Evolutionary conservation across 177 flowering plant species (phyloP).

Genomic region (Vitis hybrid): DNA sequence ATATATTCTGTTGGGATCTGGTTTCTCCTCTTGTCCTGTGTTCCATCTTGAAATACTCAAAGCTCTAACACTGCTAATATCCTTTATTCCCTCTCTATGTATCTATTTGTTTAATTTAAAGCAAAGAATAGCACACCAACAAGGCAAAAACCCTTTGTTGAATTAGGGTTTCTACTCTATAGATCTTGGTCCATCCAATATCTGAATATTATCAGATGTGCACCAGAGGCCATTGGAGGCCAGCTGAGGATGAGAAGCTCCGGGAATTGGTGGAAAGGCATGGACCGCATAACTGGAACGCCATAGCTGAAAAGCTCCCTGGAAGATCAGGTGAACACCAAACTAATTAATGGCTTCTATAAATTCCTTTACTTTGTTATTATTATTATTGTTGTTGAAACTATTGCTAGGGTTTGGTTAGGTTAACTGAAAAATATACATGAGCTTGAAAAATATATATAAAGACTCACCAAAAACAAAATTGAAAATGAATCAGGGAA

Average conservation of each 20-base stretch:
- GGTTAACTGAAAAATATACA: background rate
- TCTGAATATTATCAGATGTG: constrained; percentile 30
- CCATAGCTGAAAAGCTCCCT: constrained; percentile 46
- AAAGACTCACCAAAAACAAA: too few relatives aligned
- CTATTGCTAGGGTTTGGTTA: constrained; percentile 7
- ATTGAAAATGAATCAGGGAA: constrained; percentile 27
- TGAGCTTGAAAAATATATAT: background rate
- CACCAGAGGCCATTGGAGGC: constrained; percentile 67
- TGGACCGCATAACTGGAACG: constrained; percentile 58
- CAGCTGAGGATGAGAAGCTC: constrained; percentile 48
- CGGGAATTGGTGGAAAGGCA: constrained; percentile 37
- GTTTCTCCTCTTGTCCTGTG: constrained; percentile 23
- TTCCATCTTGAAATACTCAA: constrained; percentile 5
- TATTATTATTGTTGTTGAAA: background rate
- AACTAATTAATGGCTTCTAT: background rate
- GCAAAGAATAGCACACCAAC: too few relatives aligned
- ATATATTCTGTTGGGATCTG: constrained; percentile 13
- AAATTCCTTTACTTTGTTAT: background rate
- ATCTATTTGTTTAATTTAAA: too few relatives aligned
- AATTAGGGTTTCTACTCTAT: constrained; percentile 1
- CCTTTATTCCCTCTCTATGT: constrained; percentile 1
- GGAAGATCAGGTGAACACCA: constrained; percentile 42
- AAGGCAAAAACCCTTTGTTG: background rate
- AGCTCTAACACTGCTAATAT: background rate
- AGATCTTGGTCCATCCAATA: too few relatives aligned